phyloP scores from a whole-genome alignment of 768 basidiomycete genomes.

The Suillus subluteus region DNA sequence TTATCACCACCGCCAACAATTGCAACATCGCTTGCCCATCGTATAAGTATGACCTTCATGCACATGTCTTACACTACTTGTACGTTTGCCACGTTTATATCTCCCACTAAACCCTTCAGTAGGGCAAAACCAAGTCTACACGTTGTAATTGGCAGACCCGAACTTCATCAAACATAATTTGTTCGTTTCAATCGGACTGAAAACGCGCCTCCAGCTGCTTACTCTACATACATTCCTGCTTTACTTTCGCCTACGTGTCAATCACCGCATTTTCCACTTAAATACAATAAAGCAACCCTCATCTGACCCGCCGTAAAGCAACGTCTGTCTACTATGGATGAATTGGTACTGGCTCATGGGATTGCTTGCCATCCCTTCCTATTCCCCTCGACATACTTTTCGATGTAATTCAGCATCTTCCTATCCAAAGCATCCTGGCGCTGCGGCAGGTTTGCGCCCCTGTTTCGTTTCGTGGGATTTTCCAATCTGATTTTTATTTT shows the following conservation, averaged over 20 bases:
- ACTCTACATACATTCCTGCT: constrained; percentile 1
- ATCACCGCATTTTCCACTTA: neutral
- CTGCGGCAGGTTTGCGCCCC: constrained; percentile 48
- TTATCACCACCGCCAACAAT: constrained; percentile 9
- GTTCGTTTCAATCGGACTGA: neutral
- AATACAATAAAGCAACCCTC: neutral
- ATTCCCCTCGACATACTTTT: constrained; percentile 56
- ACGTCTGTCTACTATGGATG: neutral
- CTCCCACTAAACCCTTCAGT: neutral
- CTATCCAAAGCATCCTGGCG: constrained; percentile 44
- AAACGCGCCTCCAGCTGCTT: neutral
- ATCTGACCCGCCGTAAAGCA: neutral
- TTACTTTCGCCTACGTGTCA: neutral
- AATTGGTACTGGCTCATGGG: constrained; percentile 8
- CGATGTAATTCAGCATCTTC: constrained; percentile 44
- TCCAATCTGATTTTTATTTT: constrained; percentile 1
- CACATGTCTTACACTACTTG: constrained; percentile 4
- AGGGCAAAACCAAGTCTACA: neutral
- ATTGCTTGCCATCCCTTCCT: constrained; percentile 15
- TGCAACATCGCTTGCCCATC: neutral
- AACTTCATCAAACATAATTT: constrained; percentile 4
- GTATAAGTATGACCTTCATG: constrained; percentile 8
- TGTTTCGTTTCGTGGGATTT: neutral
- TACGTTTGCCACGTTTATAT: constrained; percentile 4
- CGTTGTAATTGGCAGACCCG: constrained; percentile 13